A percentile compares a stretch with the other conserved stretches of the same genome.
Evolutionary conservation across 768 basidiomycete species (phyloP).

Genomic region (Hydnomerulius pinastri): DNA sequence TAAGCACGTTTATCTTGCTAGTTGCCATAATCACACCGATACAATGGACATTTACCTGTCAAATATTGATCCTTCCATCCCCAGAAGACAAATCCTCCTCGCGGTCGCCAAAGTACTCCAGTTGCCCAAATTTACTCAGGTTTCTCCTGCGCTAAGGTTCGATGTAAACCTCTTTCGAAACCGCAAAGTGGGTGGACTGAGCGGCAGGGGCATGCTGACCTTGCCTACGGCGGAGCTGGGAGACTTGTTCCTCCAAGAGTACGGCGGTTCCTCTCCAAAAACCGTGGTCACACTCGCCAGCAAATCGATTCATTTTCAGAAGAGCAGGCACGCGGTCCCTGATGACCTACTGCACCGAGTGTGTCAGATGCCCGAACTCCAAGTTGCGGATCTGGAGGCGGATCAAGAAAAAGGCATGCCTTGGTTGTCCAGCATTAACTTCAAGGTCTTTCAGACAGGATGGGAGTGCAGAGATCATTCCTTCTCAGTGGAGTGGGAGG

Average conservation of each 20-base stretch:
- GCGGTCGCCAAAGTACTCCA: slow-evolving; percentile 51
- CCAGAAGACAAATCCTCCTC: slow-evolving; percentile 16
- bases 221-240: slow-evolving; percentile 38
- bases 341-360: slow-evolving; percentile 39
- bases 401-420: slow-evolving; percentile 22
- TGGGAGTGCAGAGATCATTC: slow-evolving; percentile 62
- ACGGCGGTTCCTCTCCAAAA: slow-evolving; percentile 27
- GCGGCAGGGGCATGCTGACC: slow-evolving; percentile 49
- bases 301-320: slow-evolving; percentile 13
- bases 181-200: slow-evolving; percentile 29
- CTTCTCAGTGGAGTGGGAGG: slow-evolving; percentile 62
- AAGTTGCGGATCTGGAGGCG: slow-evolving; percentile 39
- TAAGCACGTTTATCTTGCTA: no score
- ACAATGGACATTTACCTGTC: slow-evolving; percentile 38
- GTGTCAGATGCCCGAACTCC: slow-evolving; percentile 37
- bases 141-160: slow-evolving; percentile 47
- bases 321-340: slow-evolving; percentile 10
- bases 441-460: slow-evolving; percentile 52
- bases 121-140: slow-evolving; percentile 35
- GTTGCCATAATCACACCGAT: no score
- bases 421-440: slow-evolving; percentile 23
- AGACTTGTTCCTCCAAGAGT: slow-evolving; percentile 45
- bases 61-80: slow-evolving; percentile 21
- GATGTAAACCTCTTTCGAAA: slow-evolving; percentile 50
- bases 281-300: neutral